These are phyloP conservation scores for Heliamphora exappendiculata DNA, from an alignment of 148 eudicot species.

Conservation along the genomic window DNA sequence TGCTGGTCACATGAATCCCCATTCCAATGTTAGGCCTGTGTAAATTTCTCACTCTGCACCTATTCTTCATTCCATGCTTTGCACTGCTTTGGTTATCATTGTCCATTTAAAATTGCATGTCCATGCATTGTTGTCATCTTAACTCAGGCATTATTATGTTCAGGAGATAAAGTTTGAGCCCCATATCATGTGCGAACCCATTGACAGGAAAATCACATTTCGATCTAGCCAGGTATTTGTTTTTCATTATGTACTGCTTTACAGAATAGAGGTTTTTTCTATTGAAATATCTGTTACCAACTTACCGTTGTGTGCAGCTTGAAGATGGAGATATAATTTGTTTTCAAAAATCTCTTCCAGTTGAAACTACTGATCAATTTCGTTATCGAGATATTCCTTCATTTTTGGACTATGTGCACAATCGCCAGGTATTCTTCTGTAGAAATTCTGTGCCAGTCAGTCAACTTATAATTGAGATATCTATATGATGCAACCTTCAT, in stretches of 20 bases:
- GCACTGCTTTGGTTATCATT: neutral
- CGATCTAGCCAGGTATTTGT: conserved; percentile 36
- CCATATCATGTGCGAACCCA: conserved; percentile 39
- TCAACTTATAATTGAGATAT: neutral
- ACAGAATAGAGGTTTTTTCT: neutral
- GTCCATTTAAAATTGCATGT: neutral
- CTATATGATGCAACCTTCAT: neutral
- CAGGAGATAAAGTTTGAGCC: conserved; percentile 50
- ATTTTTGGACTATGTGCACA: conserved; percentile 36
- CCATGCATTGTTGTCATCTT: neutral
- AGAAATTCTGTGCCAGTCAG: neutral
- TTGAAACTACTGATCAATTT: conserved; percentile 18
- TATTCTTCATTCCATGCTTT: neutral
- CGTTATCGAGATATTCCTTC: conserved; percentile 38
- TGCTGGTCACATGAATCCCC: neutral
- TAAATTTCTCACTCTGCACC: neutral
- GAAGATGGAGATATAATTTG: conserved; percentile 44
- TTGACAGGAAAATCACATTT: conserved; percentile 32
- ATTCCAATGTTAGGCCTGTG: neutral
- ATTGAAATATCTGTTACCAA: conserved; percentile 4
- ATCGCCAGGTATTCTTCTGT: conserved; percentile 29
- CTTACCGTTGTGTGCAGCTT: conserved; percentile 24
- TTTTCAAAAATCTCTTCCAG: conserved; percentile 29
- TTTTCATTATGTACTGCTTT: neutral
- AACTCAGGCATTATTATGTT: neutral